Conservation (phyloP, 441 rosid genomes). For the Heliophila coronopifolia region DNA sequence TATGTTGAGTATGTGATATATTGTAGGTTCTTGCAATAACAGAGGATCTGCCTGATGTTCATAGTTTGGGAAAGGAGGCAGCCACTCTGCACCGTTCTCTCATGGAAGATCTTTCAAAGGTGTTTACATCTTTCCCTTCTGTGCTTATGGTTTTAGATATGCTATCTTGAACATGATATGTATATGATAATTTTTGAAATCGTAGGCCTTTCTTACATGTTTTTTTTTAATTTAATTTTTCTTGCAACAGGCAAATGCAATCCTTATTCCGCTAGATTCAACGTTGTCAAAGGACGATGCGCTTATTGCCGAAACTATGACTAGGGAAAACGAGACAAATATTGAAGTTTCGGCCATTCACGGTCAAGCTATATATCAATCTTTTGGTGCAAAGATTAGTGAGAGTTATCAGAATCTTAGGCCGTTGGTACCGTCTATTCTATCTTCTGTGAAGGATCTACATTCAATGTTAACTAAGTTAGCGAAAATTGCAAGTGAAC, state of each 20-base stretch:
- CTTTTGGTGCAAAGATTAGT: constrained; percentile 65
- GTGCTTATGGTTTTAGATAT: not conserved
- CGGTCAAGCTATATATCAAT: constrained; percentile 91
- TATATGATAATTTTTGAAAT: constrained; percentile 1
- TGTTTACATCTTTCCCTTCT: constrained; percentile 23
- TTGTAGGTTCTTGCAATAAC: constrained; percentile 84
- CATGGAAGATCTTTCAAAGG: constrained; percentile 82
- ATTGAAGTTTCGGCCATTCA: constrained; percentile 80
- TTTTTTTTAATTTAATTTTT: not conserved
- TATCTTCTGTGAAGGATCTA: constrained; percentile 56
- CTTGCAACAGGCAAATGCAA: constrained; percentile 57
- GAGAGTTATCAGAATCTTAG: constrained; percentile 67
- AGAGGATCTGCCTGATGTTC: constrained; percentile 85
- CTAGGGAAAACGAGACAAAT: constrained; percentile 67
- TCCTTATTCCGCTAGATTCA: constrained; percentile 78
- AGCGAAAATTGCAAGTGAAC: constrained; percentile 74
- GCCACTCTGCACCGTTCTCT: constrained; percentile 62
- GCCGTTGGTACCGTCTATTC: constrained; percentile 56
- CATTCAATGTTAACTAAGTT: constrained; percentile 63
- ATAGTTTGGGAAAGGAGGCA: constrained; percentile 87
- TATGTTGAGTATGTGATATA: constrained; percentile 22
- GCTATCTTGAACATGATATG: constrained; percentile 2
- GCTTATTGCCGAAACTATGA: constrained; percentile 80
- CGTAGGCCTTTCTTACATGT: not conserved
- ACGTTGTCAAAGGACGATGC: constrained; percentile 78